Base-by-base conservation (phyloP, 75 land plant species). In the Gnetum montanum region DNA sequence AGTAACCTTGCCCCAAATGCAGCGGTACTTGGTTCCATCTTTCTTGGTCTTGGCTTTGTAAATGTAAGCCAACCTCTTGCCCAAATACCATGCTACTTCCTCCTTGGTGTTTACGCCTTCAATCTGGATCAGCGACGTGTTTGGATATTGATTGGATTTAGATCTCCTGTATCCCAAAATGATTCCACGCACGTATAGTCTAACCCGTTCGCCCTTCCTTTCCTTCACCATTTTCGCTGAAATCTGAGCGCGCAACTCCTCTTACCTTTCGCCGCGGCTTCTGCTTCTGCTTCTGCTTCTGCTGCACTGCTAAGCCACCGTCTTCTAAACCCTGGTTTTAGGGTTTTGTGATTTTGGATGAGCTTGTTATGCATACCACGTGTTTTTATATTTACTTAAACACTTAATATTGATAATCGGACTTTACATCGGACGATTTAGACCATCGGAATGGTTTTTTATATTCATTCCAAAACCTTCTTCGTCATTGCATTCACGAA, bases 61-160 rank as follows among this genome's bases (percentile, higher is more conserved):
- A 22, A 84, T 71, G 59, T 88, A 88, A 1, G 93, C 88, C 70
- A 88, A 20, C 31, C 85, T 74, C 70, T 85, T 85, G 1, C 81
- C 93, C 8, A 40, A 47, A 64, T 86, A 86, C 88, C 88, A 86
- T 7, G 66, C 57, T n/a, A 86, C 89, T 58, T 86, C 91, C 61
- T 86, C 91, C 49, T 71, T 68, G 7, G 91, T 84, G 61, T 86
- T 86, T 25, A 86, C 91, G n/a, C 91, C 91, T 60, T 86, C 88
- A 24, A 86, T 84, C 67, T 86, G 91, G 29, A 86, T 30, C 31
- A 86, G 67, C 18, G 91, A 84, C 1, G 89, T 86, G 68, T 64
- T 76, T 56, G 83, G 81, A 41, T 83, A 83, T 68, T 83, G 86
- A 57, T 83, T 75, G 26, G 86, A 83, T 61, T 83, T 83, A 8